Conservation (phyloP, 495 filamentous ascomycete genomes). For the Cercophora newfieldiana region DNA sequence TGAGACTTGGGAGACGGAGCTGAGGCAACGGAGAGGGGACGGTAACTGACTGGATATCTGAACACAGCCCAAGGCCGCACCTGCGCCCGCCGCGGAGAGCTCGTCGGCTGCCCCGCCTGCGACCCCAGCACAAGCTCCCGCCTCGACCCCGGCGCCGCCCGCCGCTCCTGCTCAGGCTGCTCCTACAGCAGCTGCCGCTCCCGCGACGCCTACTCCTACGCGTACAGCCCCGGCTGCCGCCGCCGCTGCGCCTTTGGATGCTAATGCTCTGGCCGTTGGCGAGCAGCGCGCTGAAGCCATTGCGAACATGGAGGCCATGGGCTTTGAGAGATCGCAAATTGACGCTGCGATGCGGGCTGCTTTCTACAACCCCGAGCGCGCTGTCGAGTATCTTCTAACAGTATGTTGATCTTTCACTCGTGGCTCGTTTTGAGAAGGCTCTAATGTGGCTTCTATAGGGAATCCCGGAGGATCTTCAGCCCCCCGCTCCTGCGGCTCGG, state of each 20-base stretch:
- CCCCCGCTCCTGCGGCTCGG: conserved; percentile 42
- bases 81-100: conserved; percentile 63
- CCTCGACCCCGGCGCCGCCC: conserved; percentile 58
- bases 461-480: conserved; percentile 80
- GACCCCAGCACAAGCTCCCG: conserved; percentile 68
- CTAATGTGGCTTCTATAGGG: conserved; percentile 54
- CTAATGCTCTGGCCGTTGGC: conserved; percentile 82
- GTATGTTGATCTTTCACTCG: conserved; percentile 56
- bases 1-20: background rate
- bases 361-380: conserved; percentile 94
- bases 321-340: conserved; percentile 81
- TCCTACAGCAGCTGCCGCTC: conserved; percentile 64
- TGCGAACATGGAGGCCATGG: conserved; percentile 96
- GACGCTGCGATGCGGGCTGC: conserved; percentile 93
- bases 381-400: conserved; percentile 90
- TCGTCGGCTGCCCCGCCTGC: conserved; percentile 56
- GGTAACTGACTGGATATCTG: background rate
- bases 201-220: conserved; percentile 63
- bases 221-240: conserved; percentile 45
- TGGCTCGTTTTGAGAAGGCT: background rate
- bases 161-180: conserved; percentile 55
- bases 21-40: background rate
- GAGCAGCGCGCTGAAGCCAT: conserved; percentile 79
- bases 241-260: conserved; percentile 51
- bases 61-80: conserved; percentile 47